Conservation (phyloP, 176 grass and related monocot species). For the barley (Hordeum vulgare) region DNA sequence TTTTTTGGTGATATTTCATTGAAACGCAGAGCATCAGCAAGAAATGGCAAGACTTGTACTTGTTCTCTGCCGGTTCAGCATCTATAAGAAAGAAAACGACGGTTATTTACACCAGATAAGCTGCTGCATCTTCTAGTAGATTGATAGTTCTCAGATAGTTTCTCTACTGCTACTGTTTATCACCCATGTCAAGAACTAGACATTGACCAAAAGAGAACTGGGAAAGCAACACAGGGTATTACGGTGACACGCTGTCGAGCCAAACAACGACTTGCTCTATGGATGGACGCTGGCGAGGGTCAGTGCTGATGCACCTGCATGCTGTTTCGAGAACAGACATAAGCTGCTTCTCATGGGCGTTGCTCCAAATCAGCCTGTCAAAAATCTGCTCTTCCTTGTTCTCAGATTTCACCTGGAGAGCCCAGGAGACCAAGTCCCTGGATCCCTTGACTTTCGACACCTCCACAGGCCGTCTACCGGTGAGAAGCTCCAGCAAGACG, state of each 20-base stretch:
- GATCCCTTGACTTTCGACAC: conserved; percentile 66
- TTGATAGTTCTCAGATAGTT: conserved; percentile 7
- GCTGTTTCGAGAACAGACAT: conserved; percentile 58
- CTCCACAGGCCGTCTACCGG: conserved; percentile 64
- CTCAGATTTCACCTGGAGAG: conserved; percentile 75
- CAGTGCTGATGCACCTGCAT: conserved; percentile 62
- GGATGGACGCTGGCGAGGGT: conserved; percentile 65
- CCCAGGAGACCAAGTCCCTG: conserved; percentile 77
- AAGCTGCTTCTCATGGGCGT: conserved; percentile 68
- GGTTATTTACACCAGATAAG: conserved; percentile 11
- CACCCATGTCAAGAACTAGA: conserved; percentile 23
- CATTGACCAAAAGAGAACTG: background rate
- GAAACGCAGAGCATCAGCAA: background rate
- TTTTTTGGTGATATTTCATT: background rate
- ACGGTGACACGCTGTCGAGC: conserved; percentile 49
- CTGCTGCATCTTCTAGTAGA: background rate
- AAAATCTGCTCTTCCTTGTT: conserved; percentile 85
- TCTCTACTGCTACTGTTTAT: conserved; percentile 8
- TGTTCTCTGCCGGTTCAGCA: background rate
- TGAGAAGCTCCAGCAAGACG: conserved; percentile 82
- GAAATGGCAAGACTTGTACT: background rate
- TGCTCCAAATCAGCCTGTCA: conserved; percentile 58
- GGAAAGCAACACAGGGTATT: background rate
- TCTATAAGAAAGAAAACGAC: background rate
- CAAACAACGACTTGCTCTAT: conserved; percentile 76